Evolutionary conservation across 2,329 filamentous ascomycete species (phyloP), one percentile per base, ranked within the genome.

Genomic region (Xylariaceae sp.): DNA sequence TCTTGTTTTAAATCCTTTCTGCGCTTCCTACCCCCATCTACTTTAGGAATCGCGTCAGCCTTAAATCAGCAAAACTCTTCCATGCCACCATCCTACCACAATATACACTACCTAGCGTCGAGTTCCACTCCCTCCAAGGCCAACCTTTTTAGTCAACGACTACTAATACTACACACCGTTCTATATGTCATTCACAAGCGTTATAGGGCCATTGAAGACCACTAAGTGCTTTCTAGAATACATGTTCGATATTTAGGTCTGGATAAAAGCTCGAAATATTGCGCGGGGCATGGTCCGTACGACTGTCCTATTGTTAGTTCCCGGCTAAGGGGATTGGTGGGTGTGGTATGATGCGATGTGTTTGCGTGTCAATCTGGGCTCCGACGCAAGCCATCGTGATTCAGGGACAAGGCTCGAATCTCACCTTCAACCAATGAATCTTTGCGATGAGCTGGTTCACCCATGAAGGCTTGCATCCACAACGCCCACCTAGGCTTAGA

Each of bases 401-500:
- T 14, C n/a, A n/a, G n/a, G n/a, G n/a, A n/a, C n/a, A n/a, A n/a
- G n/a, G n/a, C n/a, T n/a, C n/a, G n/a, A n/a, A 43, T 37, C 45
- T 53, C 40, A 54, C 44, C 34, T 36, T 52, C 40, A 56, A 51
- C 64, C 61, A 64, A 61, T 65, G 29, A 50, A 56, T 57, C 41
- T 28, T 50, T 40, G 14, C 37, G 33, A 39, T 19, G 19, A 47
- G 56, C 58, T 52, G 51, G 43, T 43, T 60, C 37, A 39, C 26
- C 29, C 55, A 55, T 43, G 28, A 36, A 28, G 49, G 46, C 53
- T 59, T 67, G 63, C 65, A 60, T 40, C 36, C 64, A 63, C 56
- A 54, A 49, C 49, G 43, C 56, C 52, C 53, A 56, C 53, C 46
- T 37, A 16, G 58, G 64, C 43, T 55, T 65, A 37, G 41, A 44